Base-by-base conservation (phyloP, 306 rosid genomes). In the Chamaecrista fasciculata region DNA sequence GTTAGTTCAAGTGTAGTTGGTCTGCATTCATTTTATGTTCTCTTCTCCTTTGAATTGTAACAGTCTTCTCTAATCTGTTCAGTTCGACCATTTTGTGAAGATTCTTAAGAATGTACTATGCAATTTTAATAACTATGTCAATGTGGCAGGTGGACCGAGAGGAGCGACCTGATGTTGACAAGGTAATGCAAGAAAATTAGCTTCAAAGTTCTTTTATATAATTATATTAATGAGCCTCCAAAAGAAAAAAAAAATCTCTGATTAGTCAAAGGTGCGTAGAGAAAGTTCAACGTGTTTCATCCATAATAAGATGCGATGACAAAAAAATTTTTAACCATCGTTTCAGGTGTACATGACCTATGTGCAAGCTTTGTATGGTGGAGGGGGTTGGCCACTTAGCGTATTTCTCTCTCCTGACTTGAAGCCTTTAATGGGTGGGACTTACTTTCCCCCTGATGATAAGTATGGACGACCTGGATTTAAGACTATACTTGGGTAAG, bases 351-450 rank as follows among this genome's bases (percentile, higher is more conserved):
- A 94, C 78, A 88, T 94, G 98, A 86, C 98, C 8, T 94, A 94
- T 67, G 97, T 94, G 62, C 98, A 94, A 81, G 97, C 98, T 77
- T 79, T 90, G 82, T 88, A 88, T 56, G 96, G 98, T 36, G 90
- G 98, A 78, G 98, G 98, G 69, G 98, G 98, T 81, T 94, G 98
- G 97, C 98, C 98, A 6, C 83, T 94, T 46, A 86, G 81, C 23
- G 96, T 82, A 60, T 94, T 94, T 76, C 94, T 94, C 77, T 88
- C 97, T 12, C 96, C 97, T 34, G 97, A 94, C 74, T 82, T 90
- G 86, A 94, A 90, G 76, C 98, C 98, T 48, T 82, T 94, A 69
- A 86, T 94, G 95, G 98, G 97, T n/a, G 98, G 98, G 67, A 94
- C 98, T 50, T 94, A 94, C 79, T 94, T 94, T 47, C 97, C 97